phyloP scores from a whole-genome alignment of 805 yeast species.

The Jamesozyma spencerorum region DNA sequence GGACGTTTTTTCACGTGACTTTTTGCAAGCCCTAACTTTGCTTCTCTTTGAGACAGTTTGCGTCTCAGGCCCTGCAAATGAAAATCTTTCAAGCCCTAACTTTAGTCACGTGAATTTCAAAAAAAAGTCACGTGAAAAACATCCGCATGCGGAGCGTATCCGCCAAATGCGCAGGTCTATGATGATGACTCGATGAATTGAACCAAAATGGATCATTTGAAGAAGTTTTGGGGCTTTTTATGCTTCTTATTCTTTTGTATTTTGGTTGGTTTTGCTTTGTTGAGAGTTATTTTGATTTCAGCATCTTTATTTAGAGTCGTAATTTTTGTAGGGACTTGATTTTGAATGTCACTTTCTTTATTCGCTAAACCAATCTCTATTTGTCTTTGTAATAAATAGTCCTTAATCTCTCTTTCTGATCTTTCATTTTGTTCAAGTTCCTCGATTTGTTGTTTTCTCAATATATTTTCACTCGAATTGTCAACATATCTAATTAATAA shows the following conservation, averaged over 20 bases:
- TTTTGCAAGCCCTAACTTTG: too few species aligned
- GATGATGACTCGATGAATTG: too few species aligned
- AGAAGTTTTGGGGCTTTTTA: slow-evolving; percentile 1
- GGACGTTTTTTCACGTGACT: too few species aligned
- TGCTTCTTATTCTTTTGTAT: neutral
- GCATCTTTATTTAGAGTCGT: neutral
- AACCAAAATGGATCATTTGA: neutral
- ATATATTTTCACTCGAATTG: slow-evolving; percentile 40
- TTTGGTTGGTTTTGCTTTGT: neutral
- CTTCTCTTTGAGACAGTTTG: too few species aligned
- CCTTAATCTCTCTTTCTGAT: slow-evolving; percentile 40
- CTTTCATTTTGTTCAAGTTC: slow-evolving; percentile 31
- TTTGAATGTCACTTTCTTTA: neutral
- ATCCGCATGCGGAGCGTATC: too few species aligned
- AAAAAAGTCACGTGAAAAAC: too few species aligned
- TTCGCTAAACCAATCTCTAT: slow-evolving; percentile 28
- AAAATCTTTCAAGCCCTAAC: too few species aligned
- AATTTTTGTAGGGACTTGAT: too few species aligned
- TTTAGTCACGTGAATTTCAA: too few species aligned
- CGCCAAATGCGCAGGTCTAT: too few species aligned
- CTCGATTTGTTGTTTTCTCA: slow-evolving; percentile 32
- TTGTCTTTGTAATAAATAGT: slow-evolving; percentile 42
- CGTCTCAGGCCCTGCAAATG: too few species aligned
- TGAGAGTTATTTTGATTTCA: neutral
- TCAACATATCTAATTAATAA: slow-evolving; percentile 46